phyloP scores from a whole-genome alignment of 495 filamentous ascomycete genomes.

The Podospora anserina region DNA sequence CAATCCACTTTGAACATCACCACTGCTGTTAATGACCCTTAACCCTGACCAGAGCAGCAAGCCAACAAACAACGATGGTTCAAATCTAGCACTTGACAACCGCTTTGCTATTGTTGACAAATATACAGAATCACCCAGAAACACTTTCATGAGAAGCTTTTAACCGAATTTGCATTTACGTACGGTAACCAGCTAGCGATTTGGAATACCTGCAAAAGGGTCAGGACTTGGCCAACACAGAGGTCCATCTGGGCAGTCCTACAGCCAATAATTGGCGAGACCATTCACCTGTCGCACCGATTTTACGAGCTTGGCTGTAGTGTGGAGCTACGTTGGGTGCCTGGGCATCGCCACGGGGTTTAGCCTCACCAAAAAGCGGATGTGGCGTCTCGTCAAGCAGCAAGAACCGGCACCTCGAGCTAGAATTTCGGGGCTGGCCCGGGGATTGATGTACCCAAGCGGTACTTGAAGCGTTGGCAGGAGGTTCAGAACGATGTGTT shows the following conservation, averaged over 20 bases:
- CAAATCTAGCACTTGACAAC: neutral
- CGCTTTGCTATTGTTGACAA: neutral
- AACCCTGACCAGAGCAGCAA: neutral
- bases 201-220: neutral
- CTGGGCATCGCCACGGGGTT: neutral
- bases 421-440: neutral
- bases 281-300: neutral
- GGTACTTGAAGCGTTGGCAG: too few relatives aligned
- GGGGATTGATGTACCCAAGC: neutral
- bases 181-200: neutral
- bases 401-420: neutral
- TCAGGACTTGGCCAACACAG: neutral
- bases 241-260: neutral
- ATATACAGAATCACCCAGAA: too few relatives aligned
- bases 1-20: neutral
- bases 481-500: too few relatives aligned
- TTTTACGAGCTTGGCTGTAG: neutral
- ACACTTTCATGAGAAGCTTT: too few relatives aligned
- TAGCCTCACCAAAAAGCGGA: neutral
- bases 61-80: neutral
- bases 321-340: neutral
- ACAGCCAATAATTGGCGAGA: conserved; percentile 1
- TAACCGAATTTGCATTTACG: too few relatives aligned
- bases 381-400: neutral
- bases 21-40: neutral